These are phyloP conservation scores for Chloris gayana DNA, from an alignment of 176 grass and related monocot genomes.

Conservation along the genomic window DNA sequence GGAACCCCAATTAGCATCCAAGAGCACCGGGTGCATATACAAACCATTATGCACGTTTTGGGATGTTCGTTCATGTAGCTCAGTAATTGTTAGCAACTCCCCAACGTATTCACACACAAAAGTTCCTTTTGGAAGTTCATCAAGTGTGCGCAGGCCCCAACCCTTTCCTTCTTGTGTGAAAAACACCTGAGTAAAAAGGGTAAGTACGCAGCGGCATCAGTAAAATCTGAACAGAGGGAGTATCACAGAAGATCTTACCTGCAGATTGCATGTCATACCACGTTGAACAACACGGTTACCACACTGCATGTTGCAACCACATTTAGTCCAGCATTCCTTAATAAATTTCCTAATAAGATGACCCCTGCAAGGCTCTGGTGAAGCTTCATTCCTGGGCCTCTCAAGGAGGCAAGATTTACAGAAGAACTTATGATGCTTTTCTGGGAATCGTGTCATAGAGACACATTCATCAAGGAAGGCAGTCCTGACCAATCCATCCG, in stretches of 20 bases:
- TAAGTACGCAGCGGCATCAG: not conserved
- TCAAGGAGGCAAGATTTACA: conserved; percentile 72
- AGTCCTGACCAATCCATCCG: conserved; percentile 61
- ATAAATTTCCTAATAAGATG: conserved; percentile 79
- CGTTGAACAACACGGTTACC: conserved; percentile 72
- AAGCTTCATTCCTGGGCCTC: conserved; percentile 46
- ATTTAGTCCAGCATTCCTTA: conserved; percentile 91
- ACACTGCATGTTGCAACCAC: conserved; percentile 77
- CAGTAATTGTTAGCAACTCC: conserved; percentile 67
- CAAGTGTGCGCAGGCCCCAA: conserved; percentile 65
- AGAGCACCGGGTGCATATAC: conserved; percentile 55
- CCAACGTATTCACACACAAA: conserved; percentile 87
- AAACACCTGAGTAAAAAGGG: conserved; percentile 57
- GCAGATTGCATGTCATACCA: conserved; percentile 60
- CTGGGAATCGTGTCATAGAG: conserved; percentile 38
- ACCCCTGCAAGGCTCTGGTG: conserved; percentile 59
- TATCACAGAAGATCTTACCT: conserved; percentile 46
- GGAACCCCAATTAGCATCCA: conserved; percentile 75
- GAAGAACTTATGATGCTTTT: conserved; percentile 53
- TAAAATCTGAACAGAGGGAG: conserved; percentile 48
- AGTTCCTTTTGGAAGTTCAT: conserved; percentile 77
- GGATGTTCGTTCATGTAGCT: conserved; percentile 58
- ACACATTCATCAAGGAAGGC: conserved; percentile 71
- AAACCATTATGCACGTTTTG: conserved; percentile 53
- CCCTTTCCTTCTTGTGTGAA: conserved; percentile 68